These are phyloP conservation scores for Penicillium salamii DNA, from an alignment of 495 filamentous ascomycete species.

Conservation along the genomic window DNA sequence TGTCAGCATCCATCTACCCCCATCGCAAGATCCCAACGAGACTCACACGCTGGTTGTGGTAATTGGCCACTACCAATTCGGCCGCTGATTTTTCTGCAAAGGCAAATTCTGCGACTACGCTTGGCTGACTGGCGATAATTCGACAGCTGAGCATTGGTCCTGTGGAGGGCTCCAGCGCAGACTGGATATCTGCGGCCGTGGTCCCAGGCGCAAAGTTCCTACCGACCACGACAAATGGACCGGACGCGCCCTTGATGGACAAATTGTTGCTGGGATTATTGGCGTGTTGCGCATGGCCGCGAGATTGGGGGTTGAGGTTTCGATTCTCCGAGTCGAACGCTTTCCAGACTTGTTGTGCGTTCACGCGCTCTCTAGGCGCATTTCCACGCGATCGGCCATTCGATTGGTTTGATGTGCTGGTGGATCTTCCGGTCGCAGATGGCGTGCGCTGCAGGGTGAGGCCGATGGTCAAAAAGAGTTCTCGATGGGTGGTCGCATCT, in stretches of 20 bases:
- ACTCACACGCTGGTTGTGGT: slow-evolving; percentile 81
- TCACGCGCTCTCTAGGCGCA: slow-evolving; percentile 33
- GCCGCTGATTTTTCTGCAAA: slow-evolving; percentile 76
- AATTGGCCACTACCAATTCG: slow-evolving; percentile 75
- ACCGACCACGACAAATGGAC: slow-evolving; percentile 75
- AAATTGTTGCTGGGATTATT: slow-evolving; percentile 43
- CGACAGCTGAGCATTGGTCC: slow-evolving; percentile 70
- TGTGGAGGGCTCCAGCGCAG: slow-evolving; percentile 70
- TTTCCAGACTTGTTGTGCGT: slow-evolving; percentile 36
- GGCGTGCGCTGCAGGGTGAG: slow-evolving; percentile 37
- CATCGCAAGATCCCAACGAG: background rate
- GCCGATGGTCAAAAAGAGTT: background rate
- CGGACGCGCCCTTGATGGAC: slow-evolving; percentile 71
- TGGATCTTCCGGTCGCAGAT: slow-evolving; percentile 38
- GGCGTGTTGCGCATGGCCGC: slow-evolving; percentile 23
- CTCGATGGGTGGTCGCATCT: too few relatives aligned
- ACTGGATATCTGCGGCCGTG: slow-evolving; percentile 90
- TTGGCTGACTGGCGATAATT: slow-evolving; percentile 65
- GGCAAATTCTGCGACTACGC: slow-evolving; percentile 81
- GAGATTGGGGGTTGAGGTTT: slow-evolving; percentile 27
- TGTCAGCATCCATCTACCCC: slow-evolving; percentile 20
- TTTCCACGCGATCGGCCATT: slow-evolving; percentile 21
- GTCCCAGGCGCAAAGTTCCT: slow-evolving; percentile 92
- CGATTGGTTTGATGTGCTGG: slow-evolving; percentile 19
- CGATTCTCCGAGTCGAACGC: slow-evolving; percentile 28